Evolutionary conservation across 495 filamentous ascomycete genomes (phyloP), one percentile per base, ranked within the genome.

Genomic region (Podospora pseudopauciseta): DNA sequence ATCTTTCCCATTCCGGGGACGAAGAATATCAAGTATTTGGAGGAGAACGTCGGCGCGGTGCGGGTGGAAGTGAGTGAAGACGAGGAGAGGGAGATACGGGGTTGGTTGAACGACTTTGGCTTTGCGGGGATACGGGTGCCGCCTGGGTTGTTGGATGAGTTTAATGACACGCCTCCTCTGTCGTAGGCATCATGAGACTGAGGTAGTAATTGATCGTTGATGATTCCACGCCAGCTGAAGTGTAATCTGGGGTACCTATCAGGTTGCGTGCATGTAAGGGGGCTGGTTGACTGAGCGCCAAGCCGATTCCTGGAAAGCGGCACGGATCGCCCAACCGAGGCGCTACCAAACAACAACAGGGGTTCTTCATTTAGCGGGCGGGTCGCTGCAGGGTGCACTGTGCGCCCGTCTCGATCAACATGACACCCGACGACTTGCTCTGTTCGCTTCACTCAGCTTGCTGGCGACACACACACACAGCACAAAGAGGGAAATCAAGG

Each of bases 1-100:
- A 79, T 88, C 70, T 75, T 86, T 62, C 79, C 83, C 11, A 85
- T 86, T 58, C 85, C 83, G 5, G 88, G 88, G 4, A 89, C 87
- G 5, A 89, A 81, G 75, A 83, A 77, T 67, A 76, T 84, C 59
- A 82, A 80, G 65, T 84, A 86, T 49, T 70, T 89, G n/a, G 85
- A 87, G 68, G 82, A 89, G 75, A 90, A 89, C 71, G 60, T 81
- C 7, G 83, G 70, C 3, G 81, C 85, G 4, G 26, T 84, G 9
- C 53, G 83, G 5, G 71, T 88, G 4, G 49, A 63, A 1, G 64
- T 89, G 28, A 81, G 74, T 0, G 71, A 70, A 0, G 78, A 81
- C 34, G 86, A 89, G 62, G 77, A 80, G 49, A 67, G 70, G 23
- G 77, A 82, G 65, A 79, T 87, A 49, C 72, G 85, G 32, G 49